These are phyloP conservation scores for Ceratocystis eucalypticola DNA, from an alignment of 2,329 filamentous ascomycete genomes.

Conservation along the genomic window DNA sequence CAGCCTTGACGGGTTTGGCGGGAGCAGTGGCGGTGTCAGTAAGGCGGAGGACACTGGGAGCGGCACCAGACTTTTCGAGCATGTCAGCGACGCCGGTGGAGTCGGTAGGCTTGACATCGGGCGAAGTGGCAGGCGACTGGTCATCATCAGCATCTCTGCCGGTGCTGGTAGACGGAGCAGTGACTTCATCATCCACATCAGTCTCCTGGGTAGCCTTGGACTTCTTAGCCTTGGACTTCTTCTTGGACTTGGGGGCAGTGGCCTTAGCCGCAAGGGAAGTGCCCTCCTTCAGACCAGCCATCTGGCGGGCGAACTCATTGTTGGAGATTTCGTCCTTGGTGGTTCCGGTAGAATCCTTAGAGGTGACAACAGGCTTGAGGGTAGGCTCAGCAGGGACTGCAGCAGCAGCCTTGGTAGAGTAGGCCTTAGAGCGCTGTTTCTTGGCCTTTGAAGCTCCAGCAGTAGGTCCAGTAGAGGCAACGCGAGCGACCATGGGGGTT, in stretches of 20 bases:
- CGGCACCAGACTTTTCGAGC: slow-evolving; percentile 59
- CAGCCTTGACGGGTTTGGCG: slow-evolving; percentile 48
- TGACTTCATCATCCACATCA: slow-evolving; percentile 31
- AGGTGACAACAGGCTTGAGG: slow-evolving; percentile 2
- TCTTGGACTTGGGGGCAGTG: slow-evolving; percentile 44
- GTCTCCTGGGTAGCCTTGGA: slow-evolving; percentile 43
- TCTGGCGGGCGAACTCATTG: slow-evolving; percentile 62
- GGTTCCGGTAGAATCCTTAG: slow-evolving; percentile 26
- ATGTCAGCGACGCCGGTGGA: slow-evolving; percentile 74
- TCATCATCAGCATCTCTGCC: slow-evolving; percentile 73
- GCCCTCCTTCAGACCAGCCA: slow-evolving; percentile 58
- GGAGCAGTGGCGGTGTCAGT: slow-evolving; percentile 44
- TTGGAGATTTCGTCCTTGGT: slow-evolving; percentile 45
- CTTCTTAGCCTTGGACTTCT: slow-evolving; percentile 53
- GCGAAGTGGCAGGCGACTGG: slow-evolving; percentile 55
- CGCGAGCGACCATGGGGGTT: slow-evolving; percentile 1
- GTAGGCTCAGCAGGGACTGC: slow-evolving; percentile 1
- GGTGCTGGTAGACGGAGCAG: slow-evolving; percentile 53
- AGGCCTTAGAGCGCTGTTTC: slow-evolving; percentile 35
- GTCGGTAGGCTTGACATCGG: slow-evolving; percentile 42
- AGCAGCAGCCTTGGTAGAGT: slow-evolving; percentile 25
- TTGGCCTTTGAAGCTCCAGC: slow-evolving; percentile 30
- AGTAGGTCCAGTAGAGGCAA: slow-evolving; percentile 8
- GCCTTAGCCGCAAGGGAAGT: slow-evolving; percentile 34
- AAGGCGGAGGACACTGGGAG: slow-evolving; percentile 64